Base-by-base conservation (phyloP, 177 flowering plant species). In the Vitis hybrid region DNA sequence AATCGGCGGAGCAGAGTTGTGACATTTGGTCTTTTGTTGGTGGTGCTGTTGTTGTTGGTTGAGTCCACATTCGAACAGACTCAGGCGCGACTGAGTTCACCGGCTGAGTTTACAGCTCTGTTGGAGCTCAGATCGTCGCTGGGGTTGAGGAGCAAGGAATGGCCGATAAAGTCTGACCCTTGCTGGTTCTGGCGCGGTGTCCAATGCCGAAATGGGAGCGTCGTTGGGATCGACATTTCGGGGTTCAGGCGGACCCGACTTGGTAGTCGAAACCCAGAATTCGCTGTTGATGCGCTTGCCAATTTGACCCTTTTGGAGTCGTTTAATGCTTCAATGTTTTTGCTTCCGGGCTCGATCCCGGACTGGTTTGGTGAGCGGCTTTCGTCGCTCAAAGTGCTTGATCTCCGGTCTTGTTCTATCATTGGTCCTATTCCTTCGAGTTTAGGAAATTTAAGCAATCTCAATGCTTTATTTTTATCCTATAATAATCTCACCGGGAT, bases 141-240 rank as follows among this genome's bases (percentile, higher is more conserved):
- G 58, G 98, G 97, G 62, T 61, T 94, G 60, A 81, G 98, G 71
- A 73, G 84, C 63, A 85, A 61, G 75, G 97, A 94, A 4, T 94
- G 98, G 98, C 98, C 98, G 1, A 84, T 74, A 21, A 94, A 88
- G 69, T 70, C 69, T 0, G 85, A 85, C 73, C 92, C 90, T 72
- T 88, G 92, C 67, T 48, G 62, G 8, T 8, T 11, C 15, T 88
- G 92, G 92, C 71, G 12, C 4, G 92, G 92, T n/a, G 63, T 88
- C 3, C 58, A 41, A 49, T 88, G 88, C 75, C 15, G 68, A 7
- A 79, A 78, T 73, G 90, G 90, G 2, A 66, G 82, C 10, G 88
- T 88, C 63, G 68, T 74, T 30, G 87, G 84, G 71, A 80, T 88
- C 53, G 81, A 86, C 69, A 83, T 88, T 62, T 85, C 90, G 41